Conservation (phyloP, 2,329 filamentous ascomycete genomes). For the Eurotiales sp. region DNA sequence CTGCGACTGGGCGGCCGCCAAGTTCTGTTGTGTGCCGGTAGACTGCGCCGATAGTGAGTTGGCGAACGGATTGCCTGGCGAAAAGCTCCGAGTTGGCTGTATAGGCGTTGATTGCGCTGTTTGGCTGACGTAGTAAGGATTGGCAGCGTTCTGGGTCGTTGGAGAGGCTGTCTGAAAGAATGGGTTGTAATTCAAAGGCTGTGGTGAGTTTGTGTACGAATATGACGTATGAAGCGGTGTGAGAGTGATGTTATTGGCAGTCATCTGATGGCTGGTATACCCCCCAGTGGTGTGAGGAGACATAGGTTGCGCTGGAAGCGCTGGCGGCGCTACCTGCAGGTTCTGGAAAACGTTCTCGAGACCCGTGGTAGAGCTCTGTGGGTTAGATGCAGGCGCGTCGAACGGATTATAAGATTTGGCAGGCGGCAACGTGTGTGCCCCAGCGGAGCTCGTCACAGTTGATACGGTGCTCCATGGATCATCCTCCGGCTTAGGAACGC, state of each 20-base stretch:
- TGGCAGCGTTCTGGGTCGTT: slow-evolving; percentile 23
- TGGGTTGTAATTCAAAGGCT: slow-evolving; percentile 37
- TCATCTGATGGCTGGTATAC: slow-evolving; percentile 43
- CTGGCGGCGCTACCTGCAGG: slow-evolving; percentile 67
- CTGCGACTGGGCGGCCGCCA: slow-evolving; percentile 9
- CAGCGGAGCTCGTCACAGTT: slow-evolving; percentile 7
- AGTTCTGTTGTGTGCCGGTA: slow-evolving; percentile 12
- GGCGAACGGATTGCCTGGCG: slow-evolving; percentile 36
- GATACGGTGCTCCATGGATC: slow-evolving; percentile 44
- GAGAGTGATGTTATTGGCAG: slow-evolving; percentile 32
- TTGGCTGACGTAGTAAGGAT: slow-evolving; percentile 17
- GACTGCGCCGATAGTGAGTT: slow-evolving; percentile 24
- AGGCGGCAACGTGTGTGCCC: slow-evolving; percentile 16
- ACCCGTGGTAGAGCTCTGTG: slow-evolving; percentile 28
- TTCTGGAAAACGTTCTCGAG: slow-evolving; percentile 70
- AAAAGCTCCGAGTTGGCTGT: slow-evolving; percentile 22
- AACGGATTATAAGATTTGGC: slow-evolving; percentile 65
- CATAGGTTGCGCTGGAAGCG: too few relatives aligned
- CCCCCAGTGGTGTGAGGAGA: slow-evolving; percentile 75
- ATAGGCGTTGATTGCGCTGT: slow-evolving; percentile 15
- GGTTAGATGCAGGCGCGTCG: slow-evolving; percentile 41
- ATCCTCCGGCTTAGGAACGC: slow-evolving; percentile 55
- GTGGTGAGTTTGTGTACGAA: slow-evolving; percentile 32
- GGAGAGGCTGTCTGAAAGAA: slow-evolving; percentile 38
- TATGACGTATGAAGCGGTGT: slow-evolving; percentile 37